Base-by-base conservation (phyloP, 1,284 basidiomycete genomes). In the Fomitopsis palustris region DNA sequence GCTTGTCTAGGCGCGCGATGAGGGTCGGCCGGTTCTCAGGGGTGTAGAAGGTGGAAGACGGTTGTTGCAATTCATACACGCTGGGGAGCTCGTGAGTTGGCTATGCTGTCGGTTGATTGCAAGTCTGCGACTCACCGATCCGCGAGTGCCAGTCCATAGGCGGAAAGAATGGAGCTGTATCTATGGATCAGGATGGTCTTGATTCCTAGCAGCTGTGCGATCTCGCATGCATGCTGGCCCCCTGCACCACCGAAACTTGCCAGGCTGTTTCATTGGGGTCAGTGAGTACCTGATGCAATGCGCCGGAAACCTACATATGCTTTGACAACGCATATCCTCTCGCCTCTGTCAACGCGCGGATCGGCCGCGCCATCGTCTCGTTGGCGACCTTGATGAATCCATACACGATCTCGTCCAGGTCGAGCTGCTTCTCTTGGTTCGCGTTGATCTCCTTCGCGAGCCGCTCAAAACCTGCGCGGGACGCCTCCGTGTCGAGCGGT, bases 351-450 rank as follows among this genome's bases (percentile, higher is more conserved):
- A 98, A 74, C 1, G 95, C 88, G 7, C 95, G 86, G 61, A 98
- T 97, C 1, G 95, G 96, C 47, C 95, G 79, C 65, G 89, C 91
- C 95, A 97, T 97, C 0, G 92, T 93, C 76, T 95, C 93, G 63
- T 95, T 95, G 12, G 93, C 93, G n/a, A 95, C 90, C 68, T 93
- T 93, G 77, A 96, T 90, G 72, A 95, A 96, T 86, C 90, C 94
- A 65, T 93, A 94, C 9, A 94, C 89, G 35, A 98, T 86, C 72
- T 98, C 92, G 69, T 98, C 96, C 31, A 96, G 72, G 10, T 77
- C 78, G 65, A 91, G 77, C 60, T 81, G 81, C 38, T 86, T 82
- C 25, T 75, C 77, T 53, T 77, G 78, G 53, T 81, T 81, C 7
- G 76, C 72, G 65, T 92, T 91, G 71, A 96, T 92, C 59, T 87